Conservation (phyloP, 164 flowering plant genomes). For the Sedum album region DNA sequence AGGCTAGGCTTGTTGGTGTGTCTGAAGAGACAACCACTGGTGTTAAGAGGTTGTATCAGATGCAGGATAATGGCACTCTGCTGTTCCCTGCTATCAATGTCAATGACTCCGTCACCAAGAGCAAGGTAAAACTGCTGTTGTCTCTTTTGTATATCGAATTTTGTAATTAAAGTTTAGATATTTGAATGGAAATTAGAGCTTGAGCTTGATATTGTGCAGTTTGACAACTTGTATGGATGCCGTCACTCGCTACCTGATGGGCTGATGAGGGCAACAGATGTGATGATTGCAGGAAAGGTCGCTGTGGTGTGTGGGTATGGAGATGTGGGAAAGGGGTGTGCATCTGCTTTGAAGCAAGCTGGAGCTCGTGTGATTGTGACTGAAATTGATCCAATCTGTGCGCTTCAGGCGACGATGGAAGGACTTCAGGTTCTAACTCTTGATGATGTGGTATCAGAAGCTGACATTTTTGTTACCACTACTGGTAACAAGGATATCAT, state of each 20-base stretch:
- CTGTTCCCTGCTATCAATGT: constrained; percentile 71
- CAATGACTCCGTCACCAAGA: constrained; percentile 78
- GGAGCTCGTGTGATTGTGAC: constrained; percentile 23
- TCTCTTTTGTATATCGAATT: neutral
- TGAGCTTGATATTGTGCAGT: constrained; percentile 24
- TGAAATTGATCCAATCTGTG: constrained; percentile 73
- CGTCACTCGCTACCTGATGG: constrained; percentile 29
- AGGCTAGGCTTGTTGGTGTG: neutral
- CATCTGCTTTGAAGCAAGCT: constrained; percentile 52
- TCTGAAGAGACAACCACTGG: constrained; percentile 26
- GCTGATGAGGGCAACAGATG: neutral
- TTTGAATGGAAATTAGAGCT: neutral
- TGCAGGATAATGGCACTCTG: constrained; percentile 50
- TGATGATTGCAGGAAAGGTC: neutral
- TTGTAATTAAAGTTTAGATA: neutral
- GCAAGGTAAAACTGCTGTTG: constrained; percentile 41
- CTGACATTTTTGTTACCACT: constrained; percentile 38
- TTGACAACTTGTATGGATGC: constrained; percentile 74
- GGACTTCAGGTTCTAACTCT: constrained; percentile 43
- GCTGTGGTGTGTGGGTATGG: neutral
- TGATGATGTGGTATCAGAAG: constrained; percentile 39
- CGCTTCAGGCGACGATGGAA: constrained; percentile 30
- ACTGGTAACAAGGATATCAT: constrained; percentile 82
- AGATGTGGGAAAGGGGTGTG: constrained; percentile 56
- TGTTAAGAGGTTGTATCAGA: constrained; percentile 71